Evolutionary conservation across 176 grass and related monocot genomes (phyloP).

Genomic region (Musa itinerans): DNA sequence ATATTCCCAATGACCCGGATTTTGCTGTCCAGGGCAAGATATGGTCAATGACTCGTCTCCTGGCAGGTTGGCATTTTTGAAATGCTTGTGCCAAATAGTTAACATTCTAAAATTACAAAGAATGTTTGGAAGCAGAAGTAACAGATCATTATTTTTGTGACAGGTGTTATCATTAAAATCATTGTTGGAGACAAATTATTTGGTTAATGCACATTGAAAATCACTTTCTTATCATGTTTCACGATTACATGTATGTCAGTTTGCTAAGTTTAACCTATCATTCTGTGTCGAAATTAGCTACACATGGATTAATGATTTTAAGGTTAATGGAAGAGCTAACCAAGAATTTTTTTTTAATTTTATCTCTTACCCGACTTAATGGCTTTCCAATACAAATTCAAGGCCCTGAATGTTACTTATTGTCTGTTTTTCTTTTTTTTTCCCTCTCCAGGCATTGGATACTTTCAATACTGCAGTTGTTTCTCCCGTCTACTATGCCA

Average conservation of each 20-base stretch:
- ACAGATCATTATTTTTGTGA: no score
- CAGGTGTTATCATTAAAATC: no score
- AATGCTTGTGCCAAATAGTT: background rate
- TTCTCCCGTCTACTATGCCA: slow-evolving; percentile 90
- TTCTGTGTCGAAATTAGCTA: background rate
- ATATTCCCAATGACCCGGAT: no score
- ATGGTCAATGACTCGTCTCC: background rate
- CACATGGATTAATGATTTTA: background rate
- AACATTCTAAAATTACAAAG: background rate
- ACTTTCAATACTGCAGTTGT: slow-evolving; percentile 98
- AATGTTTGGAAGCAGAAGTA: no score
- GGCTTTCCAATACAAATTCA: background rate
- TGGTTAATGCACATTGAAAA: background rate
- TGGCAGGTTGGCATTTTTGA: background rate
- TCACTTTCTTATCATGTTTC: background rate
- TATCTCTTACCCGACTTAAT: background rate
- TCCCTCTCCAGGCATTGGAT: slow-evolving; percentile 63
- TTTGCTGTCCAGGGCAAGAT: background rate
- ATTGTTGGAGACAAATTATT: no score
- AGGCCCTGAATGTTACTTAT: background rate
- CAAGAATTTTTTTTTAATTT: background rate
- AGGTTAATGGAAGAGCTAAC: background rate
- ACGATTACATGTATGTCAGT: background rate
- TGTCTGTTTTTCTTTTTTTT: background rate
- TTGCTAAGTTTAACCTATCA: background rate